A percentile compares a stretch with the other conserved stretches of the same genome.
Conservation (phyloP, 306 rosid genomes). For the Rosa lucieae region DNA sequence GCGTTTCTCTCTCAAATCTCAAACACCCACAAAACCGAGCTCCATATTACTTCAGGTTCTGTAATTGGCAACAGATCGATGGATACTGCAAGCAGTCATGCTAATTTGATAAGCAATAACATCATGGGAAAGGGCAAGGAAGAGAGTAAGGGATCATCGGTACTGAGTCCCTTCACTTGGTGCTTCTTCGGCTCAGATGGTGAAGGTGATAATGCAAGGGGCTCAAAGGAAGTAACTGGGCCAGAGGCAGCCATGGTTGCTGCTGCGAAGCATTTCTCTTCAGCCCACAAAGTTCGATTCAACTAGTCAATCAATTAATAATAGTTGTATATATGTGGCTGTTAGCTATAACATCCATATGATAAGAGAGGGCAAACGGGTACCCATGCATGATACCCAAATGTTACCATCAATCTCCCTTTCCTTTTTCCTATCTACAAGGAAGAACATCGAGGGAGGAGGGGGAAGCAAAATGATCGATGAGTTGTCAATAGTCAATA, state of each 20-base stretch:
- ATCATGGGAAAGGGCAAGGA: conserved; percentile 22
- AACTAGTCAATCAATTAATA: neutral
- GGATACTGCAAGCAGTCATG: neutral
- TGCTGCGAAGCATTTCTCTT: conserved; percentile 51
- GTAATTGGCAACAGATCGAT: neutral
- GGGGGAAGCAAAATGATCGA: neutral
- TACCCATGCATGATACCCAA: neutral
- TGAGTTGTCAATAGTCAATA: neutral
- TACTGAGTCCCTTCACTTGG: conserved; percentile 4
- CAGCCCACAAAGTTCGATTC: conserved; percentile 38
- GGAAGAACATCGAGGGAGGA: neutral
- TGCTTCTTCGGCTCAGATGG: neutral
- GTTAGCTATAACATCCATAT: neutral
- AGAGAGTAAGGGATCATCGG: neutral
- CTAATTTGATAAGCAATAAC: neutral
- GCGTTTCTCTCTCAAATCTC: neutral
- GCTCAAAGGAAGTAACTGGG: conserved; percentile 17
- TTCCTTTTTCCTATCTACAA: neutral
- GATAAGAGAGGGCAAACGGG: neutral
- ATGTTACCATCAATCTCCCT: neutral
- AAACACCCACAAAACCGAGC: neutral
- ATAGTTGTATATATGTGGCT: neutral
- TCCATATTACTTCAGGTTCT: neutral
- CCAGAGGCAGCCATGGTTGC: conserved; percentile 45
- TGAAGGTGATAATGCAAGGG: conserved; percentile 19